A percentile compares a stretch with the other conserved stretches of the same genome.
Evolutionary conservation across 371 early-diverging fungal genomes (phyloP).

Genomic region (Mucor lusitanicus): DNA sequence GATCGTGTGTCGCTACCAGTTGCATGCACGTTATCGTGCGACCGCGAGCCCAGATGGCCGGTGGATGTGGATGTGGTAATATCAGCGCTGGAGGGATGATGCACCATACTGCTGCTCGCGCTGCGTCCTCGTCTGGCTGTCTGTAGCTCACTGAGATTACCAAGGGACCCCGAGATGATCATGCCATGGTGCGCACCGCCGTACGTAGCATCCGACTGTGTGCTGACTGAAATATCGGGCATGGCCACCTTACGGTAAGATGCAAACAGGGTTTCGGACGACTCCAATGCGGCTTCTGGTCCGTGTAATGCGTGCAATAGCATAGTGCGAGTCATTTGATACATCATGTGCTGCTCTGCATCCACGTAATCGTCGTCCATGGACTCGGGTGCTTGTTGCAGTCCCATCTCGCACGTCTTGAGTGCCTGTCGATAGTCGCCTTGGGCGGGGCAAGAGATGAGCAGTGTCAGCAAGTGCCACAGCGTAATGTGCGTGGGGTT

Average conservation of each 20-base stretch:
- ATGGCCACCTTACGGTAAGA: constrained; percentile 61
- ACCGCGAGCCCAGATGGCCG: constrained; percentile 8
- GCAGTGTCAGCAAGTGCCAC: constrained; percentile 86
- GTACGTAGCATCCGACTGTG: background rate
- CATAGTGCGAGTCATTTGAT: constrained; percentile 62
- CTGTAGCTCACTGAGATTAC: constrained; percentile 30
- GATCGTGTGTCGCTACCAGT: background rate
- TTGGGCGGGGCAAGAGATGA: constrained; percentile 64
- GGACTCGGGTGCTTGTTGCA: constrained; percentile 45
- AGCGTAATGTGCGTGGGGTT: constrained; percentile 69
- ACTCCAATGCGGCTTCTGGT: constrained; percentile 53
- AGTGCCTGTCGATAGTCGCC: constrained; percentile 57
- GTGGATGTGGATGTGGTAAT: background rate
- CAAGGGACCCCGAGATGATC: constrained; percentile 34
- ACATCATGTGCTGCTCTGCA: constrained; percentile 58
- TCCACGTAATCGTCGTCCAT: constrained; percentile 28
- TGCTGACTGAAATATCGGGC: constrained; percentile 13
- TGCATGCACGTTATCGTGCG: constrained; percentile 15
- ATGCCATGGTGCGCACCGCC: constrained; percentile 21
- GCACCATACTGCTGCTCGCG: constrained; percentile 15
- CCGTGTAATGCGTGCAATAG: constrained; percentile 56
- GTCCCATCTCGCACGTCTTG: constrained; percentile 73
- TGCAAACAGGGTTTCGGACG: constrained; percentile 61
- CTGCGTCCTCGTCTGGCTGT: constrained; percentile 16
- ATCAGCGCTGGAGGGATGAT: background rate